Evolutionary conservation across 148 eudicot species (phyloP), one percentile per base, ranked within the genome.

Genomic region (Pharnaceum exiguum): DNA sequence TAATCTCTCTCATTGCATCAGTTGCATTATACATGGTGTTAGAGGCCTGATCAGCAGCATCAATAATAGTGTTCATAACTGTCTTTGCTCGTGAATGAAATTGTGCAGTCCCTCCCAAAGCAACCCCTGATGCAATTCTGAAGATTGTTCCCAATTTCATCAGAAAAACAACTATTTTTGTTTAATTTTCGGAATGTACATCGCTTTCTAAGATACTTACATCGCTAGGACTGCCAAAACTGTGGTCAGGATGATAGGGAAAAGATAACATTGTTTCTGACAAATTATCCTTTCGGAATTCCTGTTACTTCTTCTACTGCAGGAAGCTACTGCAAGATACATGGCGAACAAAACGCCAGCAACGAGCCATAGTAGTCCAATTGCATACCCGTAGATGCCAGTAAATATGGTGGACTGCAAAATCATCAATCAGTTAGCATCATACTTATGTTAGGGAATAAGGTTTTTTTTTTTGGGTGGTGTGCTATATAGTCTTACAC

Each of bases 391-490:
- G 57, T 58, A 62, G 38, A 77, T 38, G 15, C 95, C 95, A 17
- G 90, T 81, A 54, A 72, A 87, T 26, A 68, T 62, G 3, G 83
- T 79, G 5, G 95, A 83, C 95, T 87, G 79, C 75, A 65, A 44
- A 59, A 70, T 36, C 15, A 24, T 12, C 15, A 39, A 18, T n/a
- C n/a, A n/a, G n/a, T n/a, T n/a, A n/a, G n/a, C n/a, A n/a, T n/a
- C n/a, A n/a, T n/a, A n/a, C n/a, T n/a, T n/a, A n/a, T n/a, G n/a
- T n/a, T n/a, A n/a, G n/a, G n/a, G n/a, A n/a, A n/a, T n/a, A n/a
- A n/a, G n/a, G n/a, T n/a, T n/a, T n/a, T n/a, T n/a, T n/a, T n/a
- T n/a, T n/a, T n/a, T n/a, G 48, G 32, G 33, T 5, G 28, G 25
- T 17, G 17, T 43, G 10, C 2, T 26, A 16, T 19, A 25, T 32